Evolutionary conservation across 2,329 filamentous ascomycete species (phyloP), one percentile per base, ranked within the genome.

Genomic region (Lanzia echinophila): DNA sequence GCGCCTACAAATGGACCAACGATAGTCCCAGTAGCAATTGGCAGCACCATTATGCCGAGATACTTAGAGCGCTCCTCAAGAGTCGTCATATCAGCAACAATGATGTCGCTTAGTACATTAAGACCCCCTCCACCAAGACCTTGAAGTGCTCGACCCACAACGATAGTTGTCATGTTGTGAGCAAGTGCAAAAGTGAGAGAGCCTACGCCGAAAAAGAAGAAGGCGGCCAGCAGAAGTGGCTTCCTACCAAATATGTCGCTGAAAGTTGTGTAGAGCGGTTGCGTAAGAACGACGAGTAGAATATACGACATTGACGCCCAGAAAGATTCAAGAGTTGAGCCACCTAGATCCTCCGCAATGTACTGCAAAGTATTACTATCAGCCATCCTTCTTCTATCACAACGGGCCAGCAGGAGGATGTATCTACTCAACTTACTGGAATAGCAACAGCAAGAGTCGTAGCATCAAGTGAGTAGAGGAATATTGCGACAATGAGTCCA

Each of bases 221-320:
- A 6, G 11, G 5, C 5, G 11, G 12, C 12, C 3, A 6, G 12
- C 5, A 38, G 34, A 15, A 38, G 3, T 15, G 34, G 3, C 12
- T 6, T 38, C 12, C 34, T 5, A 6, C 34, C 34, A 13, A 38
- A 38, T 5, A 38, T 38, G n/a, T 38, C 34, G 5, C 5, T 6
- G 17, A 79, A 63, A 55, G 75, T 77, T 15, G 82, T 83, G 84
- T 85, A 89, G n/a, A 86, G 78, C 0, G 85, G 84, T 1, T 78
- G 79, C 2, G 75, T 75, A 1, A 84, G 81, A 0, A 84, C 82
- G 62, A 79, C 81, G 22, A 81, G 82, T 19, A 90, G 77, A 3
- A 88, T 73, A 66, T 84, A 90, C 1, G 85, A 81, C 5, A 84
- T 7, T 80, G 83, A 84, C 13, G 82, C 77, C 84, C 84, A 88